phyloP scores from a whole-genome alignment of 164 flowering plant genomes.

The Stephania cephalantha region DNA sequence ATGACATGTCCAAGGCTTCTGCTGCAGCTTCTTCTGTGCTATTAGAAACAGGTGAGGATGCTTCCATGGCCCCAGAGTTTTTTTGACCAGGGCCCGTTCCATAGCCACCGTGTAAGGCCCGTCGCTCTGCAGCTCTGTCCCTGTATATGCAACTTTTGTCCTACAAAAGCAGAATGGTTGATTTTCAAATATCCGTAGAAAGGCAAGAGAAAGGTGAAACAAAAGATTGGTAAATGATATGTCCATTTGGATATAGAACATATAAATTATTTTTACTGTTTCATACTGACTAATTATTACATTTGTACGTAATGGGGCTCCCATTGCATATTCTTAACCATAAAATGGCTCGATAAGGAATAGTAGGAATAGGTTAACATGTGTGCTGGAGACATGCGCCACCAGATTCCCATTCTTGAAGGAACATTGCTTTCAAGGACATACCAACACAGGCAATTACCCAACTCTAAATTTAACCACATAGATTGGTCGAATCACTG shows the following conservation, averaged over 20 bases:
- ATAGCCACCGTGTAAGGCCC: conserved; percentile 78
- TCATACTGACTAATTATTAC: too few species aligned
- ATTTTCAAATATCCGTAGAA: neutral
- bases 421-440: neutral
- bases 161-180: conserved; percentile 22
- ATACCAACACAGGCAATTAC: neutral
- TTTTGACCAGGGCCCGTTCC: conserved; percentile 94
- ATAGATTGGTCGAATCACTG: neutral
- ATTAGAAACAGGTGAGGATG: conserved; percentile 24
- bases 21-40: conserved; percentile 52
- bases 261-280: neutral
- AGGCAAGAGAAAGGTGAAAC: neutral
- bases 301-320: neutral
- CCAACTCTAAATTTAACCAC: neutral
- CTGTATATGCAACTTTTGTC: conserved; percentile 40
- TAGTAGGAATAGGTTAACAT: too few species aligned
- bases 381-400: neutral
- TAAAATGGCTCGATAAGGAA: too few species aligned
- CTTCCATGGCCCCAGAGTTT: conserved; percentile 16
- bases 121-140: conserved; percentile 96
- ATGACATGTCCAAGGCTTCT: conserved; percentile 67
- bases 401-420: neutral
- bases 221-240: neutral
- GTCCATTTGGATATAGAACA: neutral
- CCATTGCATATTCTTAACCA: neutral